Percentiles rank a stretch among this genome's conserved stretches.
These are phyloP conservation scores for Puccinia horiana DNA, from an alignment of 1,284 basidiomycete genomes.

Conservation along the genomic window DNA sequence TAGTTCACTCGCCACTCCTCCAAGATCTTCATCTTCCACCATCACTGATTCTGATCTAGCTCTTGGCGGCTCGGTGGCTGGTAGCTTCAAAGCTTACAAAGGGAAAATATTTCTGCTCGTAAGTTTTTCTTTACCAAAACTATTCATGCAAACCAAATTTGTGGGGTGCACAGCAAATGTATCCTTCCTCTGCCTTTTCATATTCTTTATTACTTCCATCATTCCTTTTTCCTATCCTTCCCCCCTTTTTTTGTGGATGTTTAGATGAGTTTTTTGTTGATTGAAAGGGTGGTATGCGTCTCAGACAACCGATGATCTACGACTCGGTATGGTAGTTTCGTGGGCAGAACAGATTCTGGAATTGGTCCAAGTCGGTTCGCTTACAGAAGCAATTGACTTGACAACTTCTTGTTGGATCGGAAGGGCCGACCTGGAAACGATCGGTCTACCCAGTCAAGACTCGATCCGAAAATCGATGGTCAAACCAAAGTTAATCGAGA, in stretches of 20 bases:
- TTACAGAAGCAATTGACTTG: slow-evolving; percentile 84
- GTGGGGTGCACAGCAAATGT: neutral
- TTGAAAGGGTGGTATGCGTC: slow-evolving; percentile 47
- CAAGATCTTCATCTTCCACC: neutral
- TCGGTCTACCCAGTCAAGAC: slow-evolving; percentile 75
- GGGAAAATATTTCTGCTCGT: slow-evolving; percentile 88
- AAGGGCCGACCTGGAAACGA: slow-evolving; percentile 77
- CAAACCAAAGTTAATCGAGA: slow-evolving; percentile 73
- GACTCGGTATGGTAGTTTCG: slow-evolving; percentile 82
- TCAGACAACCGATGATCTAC: slow-evolving; percentile 64
- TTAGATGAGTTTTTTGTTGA: slow-evolving; percentile 48
- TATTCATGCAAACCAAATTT: neutral
- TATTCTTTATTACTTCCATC: neutral
- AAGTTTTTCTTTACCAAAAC: slow-evolving; percentile 57
- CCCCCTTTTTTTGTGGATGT: slow-evolving; percentile 34
- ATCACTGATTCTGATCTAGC: neutral
- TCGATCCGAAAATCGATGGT: slow-evolving; percentile 68
- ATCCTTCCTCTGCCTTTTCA: neutral
- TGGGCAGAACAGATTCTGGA: slow-evolving; percentile 92
- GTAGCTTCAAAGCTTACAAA: slow-evolving; percentile 76
- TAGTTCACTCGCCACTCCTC: neutral
- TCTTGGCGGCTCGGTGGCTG: slow-evolving; percentile 27
- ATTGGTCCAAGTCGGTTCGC: slow-evolving; percentile 81
- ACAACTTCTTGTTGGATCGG: slow-evolving; percentile 81
- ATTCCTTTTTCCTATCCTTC: neutral